Conservation (phyloP, 179 eudicot species). For the Beta lomatogona region DNA sequence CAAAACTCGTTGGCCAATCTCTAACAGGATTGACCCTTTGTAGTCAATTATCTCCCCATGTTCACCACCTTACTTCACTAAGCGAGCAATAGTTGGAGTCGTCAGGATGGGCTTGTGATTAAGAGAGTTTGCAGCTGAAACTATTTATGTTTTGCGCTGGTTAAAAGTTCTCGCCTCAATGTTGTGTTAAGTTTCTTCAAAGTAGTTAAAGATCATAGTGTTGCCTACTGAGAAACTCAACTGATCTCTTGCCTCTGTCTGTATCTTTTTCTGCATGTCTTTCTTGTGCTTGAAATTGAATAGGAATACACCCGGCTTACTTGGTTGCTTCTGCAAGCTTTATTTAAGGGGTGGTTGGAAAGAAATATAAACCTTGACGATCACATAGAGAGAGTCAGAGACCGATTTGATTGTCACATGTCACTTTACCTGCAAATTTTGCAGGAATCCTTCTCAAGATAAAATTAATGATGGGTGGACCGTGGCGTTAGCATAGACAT, state of each 20-base stretch:
- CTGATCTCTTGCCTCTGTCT: not conserved
- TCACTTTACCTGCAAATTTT: not conserved
- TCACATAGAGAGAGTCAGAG: not conserved
- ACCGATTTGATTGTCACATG: not conserved
- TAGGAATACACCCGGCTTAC: not conserved
- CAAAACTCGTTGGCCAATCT: too few relatives aligned
- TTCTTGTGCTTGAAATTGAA: not conserved
- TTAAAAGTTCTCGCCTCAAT: not conserved
- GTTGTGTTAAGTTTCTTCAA: not conserved
- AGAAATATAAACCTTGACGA: not conserved
- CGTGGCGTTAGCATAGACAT: not conserved
- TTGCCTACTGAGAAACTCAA: not conserved
- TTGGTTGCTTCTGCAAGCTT: not conserved
- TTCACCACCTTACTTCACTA: not conserved
- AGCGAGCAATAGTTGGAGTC: not conserved
- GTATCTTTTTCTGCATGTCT: not conserved
- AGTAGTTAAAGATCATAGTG: not conserved
- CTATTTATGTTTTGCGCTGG: not conserved
- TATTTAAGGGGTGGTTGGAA: not conserved
- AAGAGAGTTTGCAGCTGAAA: not conserved
- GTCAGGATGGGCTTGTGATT: not conserved
- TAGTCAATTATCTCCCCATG: too few relatives aligned
- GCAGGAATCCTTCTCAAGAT: not conserved
- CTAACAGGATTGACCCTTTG: too few relatives aligned
- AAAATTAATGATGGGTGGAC: not conserved